Evolutionary conservation across 768 basidiomycete genomes (phyloP), one percentile per base, ranked within the genome.

Genomic region (Collybia mongolica): DNA sequence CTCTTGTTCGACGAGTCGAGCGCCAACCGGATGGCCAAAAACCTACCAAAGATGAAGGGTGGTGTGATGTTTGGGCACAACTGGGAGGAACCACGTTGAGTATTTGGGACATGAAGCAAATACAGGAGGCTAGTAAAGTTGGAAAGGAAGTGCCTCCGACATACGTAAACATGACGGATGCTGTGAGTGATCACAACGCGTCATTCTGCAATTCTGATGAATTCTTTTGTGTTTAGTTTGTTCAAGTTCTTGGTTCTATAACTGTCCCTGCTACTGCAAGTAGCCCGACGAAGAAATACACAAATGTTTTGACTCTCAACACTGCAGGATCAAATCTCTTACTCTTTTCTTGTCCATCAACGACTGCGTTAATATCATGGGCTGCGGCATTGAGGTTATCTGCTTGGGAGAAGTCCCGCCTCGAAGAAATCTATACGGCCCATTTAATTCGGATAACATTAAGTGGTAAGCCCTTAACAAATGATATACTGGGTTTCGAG

Each of bases 401-500:
- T 8, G 80, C 89, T 45, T 99, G 94, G 93, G 97, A 99, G 70
- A 93, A 95, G 62, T 87, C 91, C 1, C 84, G 93, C 38, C 77
- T 98, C 14, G 93, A 97, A 67, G 96, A 99, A 72, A 93, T 99
- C 52, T 98, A 98, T 65, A 98, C 97, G 0, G 95, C 93, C 5
- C 92, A 98, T 71, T 71, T 98, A 39, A 80, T 98, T 54, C 80
- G 92, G 46, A 90, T 88, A 60, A 88, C 80, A n/a, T 65, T 89
- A 14, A 67, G 64, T 52, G 67, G 72, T 72, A 53, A 55, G 67
- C 55, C 17, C 11, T 32, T 9, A 14, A 9, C 32, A 32, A 59
- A n/a, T 22, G 14, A 37, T 20, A 29, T 23, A 44, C 6, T 32
- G 3, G 14, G 32, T 32, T 32, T 32, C 9, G 11, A 41, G 15